Percentiles rank a stretch among this genome's conserved stretches.
Conservation (phyloP, 441 rosid genomes). For the Erodium texanum region DNA sequence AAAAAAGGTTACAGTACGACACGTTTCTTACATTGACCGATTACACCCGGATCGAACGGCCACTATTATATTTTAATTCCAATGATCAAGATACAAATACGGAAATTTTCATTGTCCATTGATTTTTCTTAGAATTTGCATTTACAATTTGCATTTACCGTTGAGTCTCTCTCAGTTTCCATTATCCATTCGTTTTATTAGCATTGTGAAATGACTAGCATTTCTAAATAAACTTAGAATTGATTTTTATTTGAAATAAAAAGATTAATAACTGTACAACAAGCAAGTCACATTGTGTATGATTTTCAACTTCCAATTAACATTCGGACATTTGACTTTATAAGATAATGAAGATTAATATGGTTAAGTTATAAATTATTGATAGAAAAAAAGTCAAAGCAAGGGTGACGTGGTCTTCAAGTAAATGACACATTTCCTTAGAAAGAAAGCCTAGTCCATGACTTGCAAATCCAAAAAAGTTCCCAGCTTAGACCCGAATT, state of each 20-base stretch:
- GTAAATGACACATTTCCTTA: no score
- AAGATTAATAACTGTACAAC: no score
- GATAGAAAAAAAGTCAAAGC: not conserved
- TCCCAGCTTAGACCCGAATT: not conserved
- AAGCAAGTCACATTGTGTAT: no score
- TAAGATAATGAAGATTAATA: no score
- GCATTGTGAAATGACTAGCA: not conserved
- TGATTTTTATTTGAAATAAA: no score
- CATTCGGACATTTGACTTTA: no score
- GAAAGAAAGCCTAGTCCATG: not conserved
- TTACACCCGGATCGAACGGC: not conserved
- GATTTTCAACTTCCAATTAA: no score
- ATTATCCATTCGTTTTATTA: not conserved
- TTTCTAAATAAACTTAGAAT: no score
- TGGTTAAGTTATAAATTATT: no score
- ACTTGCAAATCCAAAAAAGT: not conserved
- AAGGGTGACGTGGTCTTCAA: not conserved
- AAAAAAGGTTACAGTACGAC: not conserved
- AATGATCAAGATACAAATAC: conserved; percentile 1
- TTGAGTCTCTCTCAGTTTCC: not conserved
- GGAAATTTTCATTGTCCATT: not conserved
- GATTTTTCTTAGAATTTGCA: not conserved
- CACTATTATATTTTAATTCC: not conserved
- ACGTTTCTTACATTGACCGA: not conserved
- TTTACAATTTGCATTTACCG: not conserved